Conservation (phyloP, 208 protist genomes). For the Wallacemonas sp. region DNA sequence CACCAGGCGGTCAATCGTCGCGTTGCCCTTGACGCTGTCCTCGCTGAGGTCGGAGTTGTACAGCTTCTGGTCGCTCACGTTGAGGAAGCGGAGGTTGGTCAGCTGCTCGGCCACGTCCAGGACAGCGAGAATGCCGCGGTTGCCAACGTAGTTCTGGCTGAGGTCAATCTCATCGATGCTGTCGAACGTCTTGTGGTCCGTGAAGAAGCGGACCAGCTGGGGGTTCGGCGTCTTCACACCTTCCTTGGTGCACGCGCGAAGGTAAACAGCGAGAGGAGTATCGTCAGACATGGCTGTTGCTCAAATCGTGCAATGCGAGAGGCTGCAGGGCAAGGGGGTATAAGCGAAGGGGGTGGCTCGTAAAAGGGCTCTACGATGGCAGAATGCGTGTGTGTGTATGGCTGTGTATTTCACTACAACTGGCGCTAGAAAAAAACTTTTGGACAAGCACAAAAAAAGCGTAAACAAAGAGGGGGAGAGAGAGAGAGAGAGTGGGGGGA, state of each 20-base stretch:
- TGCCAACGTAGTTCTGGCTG: constrained; percentile 85
- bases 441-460: too few relatives aligned
- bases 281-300: constrained; percentile 41
- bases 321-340: too few relatives aligned
- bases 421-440: too few relatives aligned
- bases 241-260: constrained; percentile 72
- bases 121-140: constrained; percentile 85
- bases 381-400: constrained; percentile 19
- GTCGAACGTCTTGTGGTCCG: constrained; percentile 52
- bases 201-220: constrained; percentile 68
- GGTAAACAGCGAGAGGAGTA: constrained; percentile 60
- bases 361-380: neutral
- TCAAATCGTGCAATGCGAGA: too few relatives aligned
- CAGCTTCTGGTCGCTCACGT: constrained; percentile 84
- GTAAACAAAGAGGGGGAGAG: too few relatives aligned
- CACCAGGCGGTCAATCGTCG: constrained; percentile 80
- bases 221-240: constrained; percentile 87
- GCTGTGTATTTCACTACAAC: too few relatives aligned
- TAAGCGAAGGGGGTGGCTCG: too few relatives aligned
- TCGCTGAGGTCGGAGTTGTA: constrained; percentile 92
- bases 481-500: too few relatives aligned
- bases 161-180: constrained; percentile 87
- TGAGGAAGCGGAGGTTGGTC: constrained; percentile 81
- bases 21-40: constrained; percentile 88
- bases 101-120: constrained; percentile 75